Base-by-base conservation (phyloP, 805 yeast genomes). In the Candida incommunis region DNA sequence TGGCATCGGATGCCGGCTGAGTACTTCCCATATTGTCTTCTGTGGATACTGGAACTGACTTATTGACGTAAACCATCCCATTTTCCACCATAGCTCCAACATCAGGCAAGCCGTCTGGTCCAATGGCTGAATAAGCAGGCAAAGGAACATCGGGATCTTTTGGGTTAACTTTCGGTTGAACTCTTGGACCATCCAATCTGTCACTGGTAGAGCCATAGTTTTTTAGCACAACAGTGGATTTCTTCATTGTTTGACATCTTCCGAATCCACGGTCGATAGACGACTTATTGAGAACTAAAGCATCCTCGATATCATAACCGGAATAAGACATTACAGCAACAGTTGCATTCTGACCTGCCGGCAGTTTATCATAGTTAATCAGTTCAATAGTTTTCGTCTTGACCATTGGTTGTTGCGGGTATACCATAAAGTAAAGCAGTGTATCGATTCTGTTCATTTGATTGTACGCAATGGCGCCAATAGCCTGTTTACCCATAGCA, bases 401-500 rank as follows among this genome's bases (percentile, higher is more conserved):
- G 23, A 92, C 98, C 97, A 92, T 85, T 0, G 98, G 98, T 62
- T 92, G 97, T 65, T 92, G 97, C 3, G 98, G 98, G 60, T 92
- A 92, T n/a, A 87, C 95, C 95, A 92, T 84, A 51, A 92, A 70
- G 59, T 92, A 92, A 51, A 92, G 69, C 58, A 92, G 66, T 1
- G 98, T 92, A 59, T 92, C 98, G 53, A 92, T 90, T 63, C 98
- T 80, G 60, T 86, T 76, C 67, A 92, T 84, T 66, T 92, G 98
- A 63, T 92, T 92, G 62, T 92, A 92, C 9, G 94, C 96, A 65
- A 92, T 92, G 2, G 97, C 97, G 54, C 98, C 98, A 64, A 92
- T 90, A n/a, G 98, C 98, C 68, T 92, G 98, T 66, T 86, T 86
- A 78, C 95, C 95, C 95, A 84, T 84, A 60, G 94, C 95, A 72